A percentile compares a stretch with the other conserved stretches of the same genome.
Evolutionary conservation across 2,329 filamentous ascomycete species (phyloP).

Genomic region (Paracoccidioides brasiliensis): DNA sequence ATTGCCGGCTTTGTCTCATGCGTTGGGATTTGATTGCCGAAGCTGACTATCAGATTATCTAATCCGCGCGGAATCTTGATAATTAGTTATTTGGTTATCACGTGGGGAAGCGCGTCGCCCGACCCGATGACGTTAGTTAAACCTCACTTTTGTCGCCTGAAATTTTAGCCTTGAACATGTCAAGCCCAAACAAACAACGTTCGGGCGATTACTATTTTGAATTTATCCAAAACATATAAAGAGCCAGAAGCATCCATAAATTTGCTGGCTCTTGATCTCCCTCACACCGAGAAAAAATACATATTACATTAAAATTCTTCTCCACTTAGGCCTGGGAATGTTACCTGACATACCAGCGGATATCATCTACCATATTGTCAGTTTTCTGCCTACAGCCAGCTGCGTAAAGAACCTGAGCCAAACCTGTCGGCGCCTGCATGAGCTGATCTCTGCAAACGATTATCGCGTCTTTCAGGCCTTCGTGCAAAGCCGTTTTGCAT

Average conservation of each 20-base stretch:
- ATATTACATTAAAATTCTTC: not conserved
- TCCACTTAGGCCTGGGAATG: constrained; percentile 12
- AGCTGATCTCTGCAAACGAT: constrained; percentile 34
- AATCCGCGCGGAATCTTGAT: not conserved
- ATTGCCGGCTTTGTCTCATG: too few relatives aligned
- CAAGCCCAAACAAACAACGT: too few relatives aligned
- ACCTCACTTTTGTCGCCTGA: too few relatives aligned
- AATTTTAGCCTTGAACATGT: too few relatives aligned
- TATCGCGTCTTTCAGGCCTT: constrained; percentile 38
- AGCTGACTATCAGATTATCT: not conserved
- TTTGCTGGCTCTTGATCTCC: not conserved
- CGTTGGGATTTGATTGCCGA: not conserved
- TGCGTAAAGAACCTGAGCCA: constrained; percentile 33
- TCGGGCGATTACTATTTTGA: too few relatives aligned
- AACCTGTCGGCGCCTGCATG: constrained; percentile 34
- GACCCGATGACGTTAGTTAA: not conserved
- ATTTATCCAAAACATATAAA: not conserved
- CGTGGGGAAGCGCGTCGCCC: too few relatives aligned
- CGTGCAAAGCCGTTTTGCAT: constrained; percentile 36
- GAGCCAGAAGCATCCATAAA: not conserved
- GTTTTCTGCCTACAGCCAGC: constrained; percentile 33
- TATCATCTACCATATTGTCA: constrained; percentile 31
- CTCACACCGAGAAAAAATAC: not conserved
- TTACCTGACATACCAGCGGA: constrained; percentile 29
- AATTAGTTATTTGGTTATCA: not conserved